Conservation (phyloP, 352 stramenopile genomes). For the Phytophthora citricola region DNA sequence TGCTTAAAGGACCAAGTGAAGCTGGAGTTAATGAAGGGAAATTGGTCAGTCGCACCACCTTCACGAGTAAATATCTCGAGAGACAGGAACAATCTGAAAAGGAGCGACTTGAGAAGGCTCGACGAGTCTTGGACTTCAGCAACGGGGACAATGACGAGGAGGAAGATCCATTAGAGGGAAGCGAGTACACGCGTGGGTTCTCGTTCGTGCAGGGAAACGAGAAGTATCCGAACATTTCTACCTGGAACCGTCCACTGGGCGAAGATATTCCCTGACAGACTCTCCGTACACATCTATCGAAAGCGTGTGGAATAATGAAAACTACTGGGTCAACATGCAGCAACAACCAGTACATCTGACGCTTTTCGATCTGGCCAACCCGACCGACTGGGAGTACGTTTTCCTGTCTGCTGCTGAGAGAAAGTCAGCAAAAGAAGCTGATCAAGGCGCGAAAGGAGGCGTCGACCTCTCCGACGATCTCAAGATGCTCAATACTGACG, state of each 20-base stretch:
- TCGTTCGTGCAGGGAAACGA: constrained; percentile 92
- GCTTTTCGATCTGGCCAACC: constrained; percentile 85
- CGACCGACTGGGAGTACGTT: constrained; percentile 92
- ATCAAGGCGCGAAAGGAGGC: constrained; percentile 55
- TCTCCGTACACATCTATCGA: constrained; percentile 90
- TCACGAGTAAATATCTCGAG: constrained; percentile 73
- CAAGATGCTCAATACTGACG: constrained; percentile 56
- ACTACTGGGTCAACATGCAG: constrained; percentile 97
- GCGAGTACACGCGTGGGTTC: constrained; percentile 91
- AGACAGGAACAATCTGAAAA: constrained; percentile 59
- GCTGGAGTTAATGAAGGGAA: constrained; percentile 32
- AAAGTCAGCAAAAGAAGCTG: constrained; percentile 51
- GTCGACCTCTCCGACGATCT: constrained; percentile 67
- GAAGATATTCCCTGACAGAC: constrained; percentile 77
- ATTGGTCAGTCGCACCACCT: constrained; percentile 62
- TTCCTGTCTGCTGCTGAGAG: constrained; percentile 85
- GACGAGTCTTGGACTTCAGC: constrained; percentile 46
- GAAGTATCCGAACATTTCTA: constrained; percentile 89
- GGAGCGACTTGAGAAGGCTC: constrained; percentile 47
- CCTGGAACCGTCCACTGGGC: constrained; percentile 93
- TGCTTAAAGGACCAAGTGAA: constrained; percentile 2
- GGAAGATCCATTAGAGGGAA: constrained; percentile 74
- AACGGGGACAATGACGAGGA: constrained; percentile 77
- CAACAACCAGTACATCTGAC: constrained; percentile 67
- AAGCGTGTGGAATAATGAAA: constrained; percentile 94